A percentile compares a stretch with the other conserved stretches of the same genome.
These are phyloP conservation scores for Oenanthe javanica DNA, from an alignment of 140 eudicot genomes.

Conservation along the genomic window DNA sequence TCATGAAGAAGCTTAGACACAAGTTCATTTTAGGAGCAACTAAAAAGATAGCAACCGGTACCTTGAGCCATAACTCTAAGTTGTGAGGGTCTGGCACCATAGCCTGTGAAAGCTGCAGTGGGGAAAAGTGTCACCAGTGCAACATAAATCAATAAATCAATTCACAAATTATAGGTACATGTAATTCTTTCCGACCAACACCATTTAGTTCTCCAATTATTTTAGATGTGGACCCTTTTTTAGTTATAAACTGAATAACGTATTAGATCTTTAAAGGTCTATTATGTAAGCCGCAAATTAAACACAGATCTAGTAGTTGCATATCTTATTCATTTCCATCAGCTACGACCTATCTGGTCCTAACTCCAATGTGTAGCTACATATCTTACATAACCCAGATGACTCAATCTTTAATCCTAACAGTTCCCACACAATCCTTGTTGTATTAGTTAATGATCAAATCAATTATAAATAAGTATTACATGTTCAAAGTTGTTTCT, in stretches of 20 bases:
- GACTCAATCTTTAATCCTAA: conserved; percentile 4
- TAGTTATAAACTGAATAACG: not conserved
- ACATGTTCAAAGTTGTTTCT: not conserved
- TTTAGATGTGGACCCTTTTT: not conserved
- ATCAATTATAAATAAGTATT: not conserved
- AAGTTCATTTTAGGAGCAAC: not conserved
- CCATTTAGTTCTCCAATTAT: not conserved
- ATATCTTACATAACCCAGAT: not conserved
- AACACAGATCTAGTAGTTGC: not conserved
- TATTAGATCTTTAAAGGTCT: not conserved
- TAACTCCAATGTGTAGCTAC: not conserved
- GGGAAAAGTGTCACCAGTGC: not conserved
- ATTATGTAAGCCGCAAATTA: not conserved
- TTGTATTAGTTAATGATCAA: not conserved
- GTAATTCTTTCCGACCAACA: not conserved
- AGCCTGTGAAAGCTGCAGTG: conserved; percentile 59
- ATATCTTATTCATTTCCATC: not conserved
- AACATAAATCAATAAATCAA: not conserved
- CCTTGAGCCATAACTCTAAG: conserved; percentile 70
- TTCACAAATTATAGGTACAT: not conserved
- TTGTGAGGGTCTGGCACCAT: conserved; percentile 88
- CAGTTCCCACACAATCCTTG: not conserved
- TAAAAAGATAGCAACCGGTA: not conserved
- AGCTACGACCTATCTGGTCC: not conserved
- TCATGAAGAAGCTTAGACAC: conserved; percentile 1